Evolutionary conservation across 441 rosid genomes (phyloP).

Genomic region (Brassica hybrid): DNA sequence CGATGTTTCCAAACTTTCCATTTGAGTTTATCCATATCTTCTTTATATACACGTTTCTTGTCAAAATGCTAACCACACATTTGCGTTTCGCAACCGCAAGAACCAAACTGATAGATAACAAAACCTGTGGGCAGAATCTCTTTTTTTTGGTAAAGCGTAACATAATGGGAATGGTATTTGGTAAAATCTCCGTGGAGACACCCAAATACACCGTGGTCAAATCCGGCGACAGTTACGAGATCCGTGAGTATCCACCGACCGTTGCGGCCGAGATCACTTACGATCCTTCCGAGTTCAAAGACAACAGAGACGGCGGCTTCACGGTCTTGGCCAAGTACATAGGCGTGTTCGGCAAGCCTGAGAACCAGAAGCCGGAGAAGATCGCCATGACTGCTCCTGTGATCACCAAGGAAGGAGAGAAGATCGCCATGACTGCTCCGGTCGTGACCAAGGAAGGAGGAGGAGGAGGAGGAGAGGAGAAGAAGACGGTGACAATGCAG

Average conservation of each 20-base stretch:
- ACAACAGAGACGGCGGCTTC: slow-evolving; percentile 83
- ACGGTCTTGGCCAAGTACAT: slow-evolving; percentile 75
- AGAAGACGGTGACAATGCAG: slow-evolving; percentile 84
- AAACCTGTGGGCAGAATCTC: slow-evolving; percentile 49
- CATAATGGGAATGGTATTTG: slow-evolving; percentile 77
- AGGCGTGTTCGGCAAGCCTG: slow-evolving; percentile 83
- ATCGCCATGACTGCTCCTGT: slow-evolving; percentile 92
- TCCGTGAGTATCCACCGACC: slow-evolving; percentile 72
- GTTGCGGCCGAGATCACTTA: slow-evolving; percentile 81
- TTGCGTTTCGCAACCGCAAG: slow-evolving; percentile 19
- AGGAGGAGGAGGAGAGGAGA: slow-evolving; percentile 39
- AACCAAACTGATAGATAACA: background rate
- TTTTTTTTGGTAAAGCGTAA: slow-evolving; percentile 49
- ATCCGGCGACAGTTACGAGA: slow-evolving; percentile 64
- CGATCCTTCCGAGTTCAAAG: slow-evolving; percentile 66
- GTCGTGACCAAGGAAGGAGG: slow-evolving; percentile 66
- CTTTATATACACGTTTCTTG: background rate
- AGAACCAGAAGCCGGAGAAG: slow-evolving; percentile 79
- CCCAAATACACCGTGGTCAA: slow-evolving; percentile 63
- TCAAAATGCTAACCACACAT: slow-evolving; percentile 22
- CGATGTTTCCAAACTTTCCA: slow-evolving; percentile 9
- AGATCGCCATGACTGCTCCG: slow-evolving; percentile 86
- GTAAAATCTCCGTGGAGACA: slow-evolving; percentile 78
- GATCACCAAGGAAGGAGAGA: slow-evolving; percentile 64
- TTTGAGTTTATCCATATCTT: slow-evolving; percentile 13